phyloP scores from a whole-genome alignment of 768 basidiomycete genomes.

The Lactarius vividus region DNA sequence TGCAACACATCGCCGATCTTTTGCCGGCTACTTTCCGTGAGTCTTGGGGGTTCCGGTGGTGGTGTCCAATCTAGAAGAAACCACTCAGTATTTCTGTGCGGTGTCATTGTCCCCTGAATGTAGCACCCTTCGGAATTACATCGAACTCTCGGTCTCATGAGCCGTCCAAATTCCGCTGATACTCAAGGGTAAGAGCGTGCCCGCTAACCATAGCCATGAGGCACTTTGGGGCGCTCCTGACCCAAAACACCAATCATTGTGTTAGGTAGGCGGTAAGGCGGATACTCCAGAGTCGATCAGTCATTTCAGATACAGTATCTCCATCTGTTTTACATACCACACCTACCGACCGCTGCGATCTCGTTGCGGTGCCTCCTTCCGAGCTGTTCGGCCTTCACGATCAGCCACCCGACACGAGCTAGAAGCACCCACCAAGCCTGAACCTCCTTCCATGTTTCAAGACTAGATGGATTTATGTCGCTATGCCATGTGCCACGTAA shows the following conservation, averaged over 20 bases:
- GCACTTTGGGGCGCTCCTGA: not conserved
- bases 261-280: constrained; percentile 5
- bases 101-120: not conserved
- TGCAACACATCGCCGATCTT: not conserved
- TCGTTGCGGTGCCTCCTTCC: not conserved
- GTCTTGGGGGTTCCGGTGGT: not conserved
- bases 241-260: constrained; percentile 6
- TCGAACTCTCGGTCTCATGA: not conserved
- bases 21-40: not conserved
- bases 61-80: not conserved
- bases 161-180: not conserved
- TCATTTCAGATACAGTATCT: not conserved
- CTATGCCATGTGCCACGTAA: not conserved
- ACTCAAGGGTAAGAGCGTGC: not conserved
- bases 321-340: not conserved
- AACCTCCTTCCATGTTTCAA: not conserved
- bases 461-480: not conserved
- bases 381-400: not conserved
- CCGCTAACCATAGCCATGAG: constrained; percentile 1
- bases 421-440: not conserved
- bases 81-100: not conserved
- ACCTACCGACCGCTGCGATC: not conserved
- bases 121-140: not conserved
- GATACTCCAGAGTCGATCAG: not conserved
- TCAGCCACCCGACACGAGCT: not conserved